These are phyloP conservation scores for Pleurotus platypus DNA, from an alignment of 768 basidiomycete species.

Conservation along the genomic window DNA sequence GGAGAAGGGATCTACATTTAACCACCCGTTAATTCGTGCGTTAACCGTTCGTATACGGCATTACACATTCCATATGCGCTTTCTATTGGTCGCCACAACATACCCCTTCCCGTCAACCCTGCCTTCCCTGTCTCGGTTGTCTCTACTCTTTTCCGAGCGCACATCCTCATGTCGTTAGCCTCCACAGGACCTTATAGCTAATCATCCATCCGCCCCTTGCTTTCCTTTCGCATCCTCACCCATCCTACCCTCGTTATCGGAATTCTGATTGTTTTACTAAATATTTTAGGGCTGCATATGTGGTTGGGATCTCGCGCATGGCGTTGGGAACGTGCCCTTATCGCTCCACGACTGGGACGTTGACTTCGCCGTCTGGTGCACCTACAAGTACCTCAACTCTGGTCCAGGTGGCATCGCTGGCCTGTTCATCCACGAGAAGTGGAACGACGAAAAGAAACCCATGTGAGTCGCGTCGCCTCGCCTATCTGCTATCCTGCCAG, in stretches of 20 bases:
- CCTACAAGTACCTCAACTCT: constrained; percentile 97
- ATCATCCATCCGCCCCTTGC: constrained; percentile 9
- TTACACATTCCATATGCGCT: too few species aligned
- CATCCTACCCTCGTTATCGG: too few species aligned
- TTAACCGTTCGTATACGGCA: too few species aligned
- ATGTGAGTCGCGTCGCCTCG: constrained; percentile 44
- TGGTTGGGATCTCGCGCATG: constrained; percentile 97
- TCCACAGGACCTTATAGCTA: constrained; percentile 10
- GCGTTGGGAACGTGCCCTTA: constrained; percentile 88
- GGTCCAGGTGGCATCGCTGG: constrained; percentile 98
- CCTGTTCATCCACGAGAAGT: constrained; percentile 82
- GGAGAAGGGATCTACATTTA: too few species aligned
- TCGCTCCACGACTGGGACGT: constrained; percentile 89
- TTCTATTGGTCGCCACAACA: too few species aligned
- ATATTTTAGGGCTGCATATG: constrained; percentile 78
- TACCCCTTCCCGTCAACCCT: neutral
- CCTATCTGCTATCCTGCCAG: neutral
- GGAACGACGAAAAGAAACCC: constrained; percentile 59
- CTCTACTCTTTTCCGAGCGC: constrained; percentile 19
- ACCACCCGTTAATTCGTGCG: too few species aligned
- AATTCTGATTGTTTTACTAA: too few species aligned
- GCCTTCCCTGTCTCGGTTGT: constrained; percentile 13
- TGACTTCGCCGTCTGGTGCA: constrained; percentile 99
- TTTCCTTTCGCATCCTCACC: neutral
- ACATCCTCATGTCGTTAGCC: constrained; percentile 10